Base-by-base conservation (phyloP, 352 stramenopile genomes). In the Phytopythium kandeliae region DNA sequence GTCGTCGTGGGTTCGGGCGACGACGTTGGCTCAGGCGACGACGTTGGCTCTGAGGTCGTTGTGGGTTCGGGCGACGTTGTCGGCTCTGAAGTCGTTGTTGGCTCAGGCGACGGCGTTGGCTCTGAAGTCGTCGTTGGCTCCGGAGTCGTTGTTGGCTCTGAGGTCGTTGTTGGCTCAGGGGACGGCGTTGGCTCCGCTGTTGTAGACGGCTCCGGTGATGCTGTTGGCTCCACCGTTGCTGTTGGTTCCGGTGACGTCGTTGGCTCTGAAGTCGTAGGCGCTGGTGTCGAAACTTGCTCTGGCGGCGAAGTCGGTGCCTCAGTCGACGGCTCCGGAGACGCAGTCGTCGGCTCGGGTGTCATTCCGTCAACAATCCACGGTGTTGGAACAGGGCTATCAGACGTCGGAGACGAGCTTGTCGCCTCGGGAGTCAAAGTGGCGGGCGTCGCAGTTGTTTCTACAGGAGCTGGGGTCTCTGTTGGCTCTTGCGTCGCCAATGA, bases 151-250 rank as follows among this genome's bases (percentile, higher is more conserved):
- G 37, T 36, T n/a, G 21, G 31, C 16, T 15, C 15, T 4, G 26
- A 16, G 3, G 43, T 21, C 2, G 43, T 13, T 26, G 43, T 37
- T 17, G 41, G 25, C 15, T 47, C 41, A 9, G 41, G 41, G 0
- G 41, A 25, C 22, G 21, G 8, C 25, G 41, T 47, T 16, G 25
- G 2, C 25, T 22, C 28, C 16, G 43, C 17, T 49, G 43, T 49
- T 15, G 17, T 36, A 17, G 36, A 38, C 24, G 57, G 57, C 26
- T 44, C 44, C 46, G 45, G 31, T 4, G 51, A 35, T n/a, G n/a
- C n/a, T n/a, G n/a, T n/a, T n/a, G n/a, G n/a, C n/a, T n/a, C n/a
- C n/a, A n/a, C n/a, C 21, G 31, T 34, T 34, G 51, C 12, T 26
- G 47, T 24, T 46, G 55, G 24, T 10, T 40, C 48, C 15, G 40